phyloP scores from a whole-genome alignment of 768 basidiomycete genomes.

The Suillus discolor region DNA sequence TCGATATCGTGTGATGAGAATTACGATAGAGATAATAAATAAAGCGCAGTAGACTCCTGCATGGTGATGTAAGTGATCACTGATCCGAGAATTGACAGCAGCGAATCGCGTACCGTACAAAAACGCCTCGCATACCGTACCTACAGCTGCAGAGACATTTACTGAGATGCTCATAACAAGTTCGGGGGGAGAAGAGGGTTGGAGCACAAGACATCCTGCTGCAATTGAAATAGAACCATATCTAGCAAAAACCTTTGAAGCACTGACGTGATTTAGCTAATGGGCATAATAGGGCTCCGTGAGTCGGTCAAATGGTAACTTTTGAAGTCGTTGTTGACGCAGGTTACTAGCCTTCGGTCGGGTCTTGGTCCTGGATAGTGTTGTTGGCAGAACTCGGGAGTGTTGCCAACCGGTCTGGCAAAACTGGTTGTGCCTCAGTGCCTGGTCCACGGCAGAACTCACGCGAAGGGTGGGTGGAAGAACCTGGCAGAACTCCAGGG shows the following conservation, averaged over 20 bases:
- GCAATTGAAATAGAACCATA: background rate
- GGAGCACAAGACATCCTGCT: background rate
- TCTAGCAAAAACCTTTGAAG: background rate
- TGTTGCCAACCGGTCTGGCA: too few relatives aligned
- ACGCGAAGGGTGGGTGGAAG: too few relatives aligned
- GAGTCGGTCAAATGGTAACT: too few relatives aligned
- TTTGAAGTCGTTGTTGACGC: too few relatives aligned
- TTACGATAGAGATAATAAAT: slow-evolving; percentile 17
- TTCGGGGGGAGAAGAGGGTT: background rate
- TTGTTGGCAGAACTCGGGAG: too few relatives aligned
- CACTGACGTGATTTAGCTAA: background rate
- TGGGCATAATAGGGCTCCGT: too few relatives aligned
- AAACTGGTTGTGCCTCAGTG: too few relatives aligned
- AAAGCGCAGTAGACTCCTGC: slow-evolving; percentile 17
- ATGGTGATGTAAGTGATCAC: background rate
- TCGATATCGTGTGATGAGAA: slow-evolving; percentile 13
- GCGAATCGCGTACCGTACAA: slow-evolving; percentile 24
- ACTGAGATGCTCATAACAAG: background rate
- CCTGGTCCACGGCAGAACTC: too few relatives aligned
- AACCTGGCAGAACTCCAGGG: too few relatives aligned
- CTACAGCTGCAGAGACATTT: slow-evolving; percentile 1
- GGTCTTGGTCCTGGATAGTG: too few relatives aligned
- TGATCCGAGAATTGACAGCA: background rate
- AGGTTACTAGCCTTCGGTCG: too few relatives aligned
- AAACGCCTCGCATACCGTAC: slow-evolving; percentile 27